Evolutionary conservation across 352 stramenopile species (phyloP).

Genomic region (Phytophthora pini): DNA sequence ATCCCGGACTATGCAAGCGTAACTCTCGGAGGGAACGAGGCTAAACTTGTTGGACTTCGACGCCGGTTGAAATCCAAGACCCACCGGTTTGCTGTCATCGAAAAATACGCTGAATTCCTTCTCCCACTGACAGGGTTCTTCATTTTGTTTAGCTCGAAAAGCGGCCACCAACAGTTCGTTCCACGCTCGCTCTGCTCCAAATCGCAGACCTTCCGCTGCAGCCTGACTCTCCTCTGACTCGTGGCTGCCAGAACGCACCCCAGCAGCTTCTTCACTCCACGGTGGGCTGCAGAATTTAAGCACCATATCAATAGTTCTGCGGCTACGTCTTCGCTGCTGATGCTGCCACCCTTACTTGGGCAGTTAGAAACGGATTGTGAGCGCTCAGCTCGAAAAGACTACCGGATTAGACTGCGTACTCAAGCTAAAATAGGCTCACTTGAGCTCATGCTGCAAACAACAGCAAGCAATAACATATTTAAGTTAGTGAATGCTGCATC

Average conservation of each 20-base stretch:
- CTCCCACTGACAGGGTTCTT: slow-evolving; percentile 39
- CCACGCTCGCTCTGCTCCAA: slow-evolving; percentile 29
- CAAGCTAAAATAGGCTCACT: slow-evolving; percentile 7
- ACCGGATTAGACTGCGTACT: slow-evolving; percentile 8
- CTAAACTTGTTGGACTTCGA: slow-evolving; percentile 19
- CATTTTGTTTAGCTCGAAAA: slow-evolving; percentile 19
- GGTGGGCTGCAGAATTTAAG: slow-evolving; percentile 58
- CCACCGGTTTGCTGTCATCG: slow-evolving; percentile 52
- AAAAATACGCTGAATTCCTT: slow-evolving; percentile 73
- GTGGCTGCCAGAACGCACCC: slow-evolving; percentile 12
- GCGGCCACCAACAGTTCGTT: slow-evolving; percentile 33
- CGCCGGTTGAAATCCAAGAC: slow-evolving; percentile 51
- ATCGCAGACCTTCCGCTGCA: slow-evolving; percentile 3
- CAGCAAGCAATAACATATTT: slow-evolving; percentile 14
- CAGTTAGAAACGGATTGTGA: slow-evolving; percentile 13
- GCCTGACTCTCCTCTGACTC: slow-evolving; percentile 27
- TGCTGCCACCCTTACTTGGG: too few relatives aligned
- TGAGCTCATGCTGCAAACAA: neutral
- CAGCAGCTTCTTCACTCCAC: slow-evolving; percentile 27
- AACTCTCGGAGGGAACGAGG: slow-evolving; percentile 23
- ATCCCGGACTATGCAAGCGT: slow-evolving; percentile 53
- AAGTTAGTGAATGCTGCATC: slow-evolving; percentile 9
- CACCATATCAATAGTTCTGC: slow-evolving; percentile 35
- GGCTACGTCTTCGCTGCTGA: neutral
- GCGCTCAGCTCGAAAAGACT: neutral